phyloP scores from a whole-genome alignment of 106 monocot species.

The Cymbidium sinense region DNA sequence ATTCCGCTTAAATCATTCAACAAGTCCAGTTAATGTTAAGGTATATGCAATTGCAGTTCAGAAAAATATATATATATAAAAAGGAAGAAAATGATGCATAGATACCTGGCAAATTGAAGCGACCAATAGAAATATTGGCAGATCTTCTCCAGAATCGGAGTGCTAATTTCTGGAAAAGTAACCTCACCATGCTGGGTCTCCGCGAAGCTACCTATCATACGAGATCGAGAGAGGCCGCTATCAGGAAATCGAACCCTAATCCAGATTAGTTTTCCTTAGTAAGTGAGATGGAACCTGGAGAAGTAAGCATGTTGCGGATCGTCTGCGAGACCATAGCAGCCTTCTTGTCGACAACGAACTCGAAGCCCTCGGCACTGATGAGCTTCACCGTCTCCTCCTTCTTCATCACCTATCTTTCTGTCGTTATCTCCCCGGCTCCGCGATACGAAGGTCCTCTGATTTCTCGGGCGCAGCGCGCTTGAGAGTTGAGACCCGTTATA shows the following conservation, averaged over 20 bases:
- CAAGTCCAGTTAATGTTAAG: no score
- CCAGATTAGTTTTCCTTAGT: not conserved
- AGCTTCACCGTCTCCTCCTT: constrained; percentile 76
- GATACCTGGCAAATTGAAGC: constrained; percentile 68
- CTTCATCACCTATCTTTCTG: constrained; percentile 21
- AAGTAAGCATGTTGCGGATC: constrained; percentile 93
- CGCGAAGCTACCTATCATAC: constrained; percentile 46
- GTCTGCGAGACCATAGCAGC: constrained; percentile 96
- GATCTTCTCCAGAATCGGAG: constrained; percentile 82
- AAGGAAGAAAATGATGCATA: no score
- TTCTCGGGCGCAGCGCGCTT: not conserved
- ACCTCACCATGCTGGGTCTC: constrained; percentile 79
- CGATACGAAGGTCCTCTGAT: not conserved
- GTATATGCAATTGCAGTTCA: no score
- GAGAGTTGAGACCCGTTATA: not conserved
- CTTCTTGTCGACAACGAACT: constrained; percentile 80
- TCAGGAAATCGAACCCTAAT: constrained; percentile 3
- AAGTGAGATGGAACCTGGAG: constrained; percentile 46
- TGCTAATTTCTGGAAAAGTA: constrained; percentile 84
- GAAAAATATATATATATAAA: no score
- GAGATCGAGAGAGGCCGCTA: not conserved
- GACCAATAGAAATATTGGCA: constrained; percentile 99
- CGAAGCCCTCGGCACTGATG: constrained; percentile 94
- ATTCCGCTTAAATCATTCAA: no score
- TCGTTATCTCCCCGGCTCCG: not conserved